Evolutionary conservation across 1,284 basidiomycete species (phyloP), one percentile per base, ranked within the genome.

Genomic region (Malassezia restricta): DNA sequence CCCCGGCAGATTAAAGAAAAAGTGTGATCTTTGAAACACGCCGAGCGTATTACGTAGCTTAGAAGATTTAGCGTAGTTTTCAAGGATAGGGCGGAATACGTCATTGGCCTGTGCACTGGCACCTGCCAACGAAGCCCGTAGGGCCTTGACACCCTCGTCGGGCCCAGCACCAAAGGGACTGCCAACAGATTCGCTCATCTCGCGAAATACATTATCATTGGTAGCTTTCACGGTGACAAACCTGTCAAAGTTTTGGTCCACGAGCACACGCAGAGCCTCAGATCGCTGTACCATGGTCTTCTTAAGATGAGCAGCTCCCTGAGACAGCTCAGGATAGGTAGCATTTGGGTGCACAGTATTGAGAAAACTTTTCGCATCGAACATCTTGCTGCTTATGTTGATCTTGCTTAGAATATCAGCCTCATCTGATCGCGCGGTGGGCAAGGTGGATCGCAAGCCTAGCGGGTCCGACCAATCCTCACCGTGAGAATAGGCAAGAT

Each of bases 161-260:
- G 81, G 82, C 14, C 76, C 79, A 6, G 83, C 79, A 0, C 81
- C 81, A 15, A 99, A 76, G 17, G 95, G 79, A 0, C 87, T 87
- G 56, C 87, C 85, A 57, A 83, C 83, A 1, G 55, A 43, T 37
- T 67, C 64, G 3, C 56, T 56, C 92, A 99, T 98, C 73, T 96
- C 74, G 33, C 84, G 79, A 71, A 90, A 86, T 2, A 96, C 78
- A 8, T 90, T 87, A 75, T 95, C 92, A 8, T 87, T 92, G 9
- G 87, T 87, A 12, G 88, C 87, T 70, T 99, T 99, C 57, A 99
- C 92, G 4, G 88, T 86, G 9, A 98, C 92, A 68, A 98, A 98
- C 24, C 89, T 80, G 76, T 98, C 91, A 76, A 98, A 96, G 75
- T 96, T 95, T 66, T 95, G 88, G 74, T 96, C 89, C 20, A 99